Evolutionary conservation across 345 rosid species (phyloP), one percentile per base, ranked within the genome.

Genomic region (Gossypium thurberi): DNA sequence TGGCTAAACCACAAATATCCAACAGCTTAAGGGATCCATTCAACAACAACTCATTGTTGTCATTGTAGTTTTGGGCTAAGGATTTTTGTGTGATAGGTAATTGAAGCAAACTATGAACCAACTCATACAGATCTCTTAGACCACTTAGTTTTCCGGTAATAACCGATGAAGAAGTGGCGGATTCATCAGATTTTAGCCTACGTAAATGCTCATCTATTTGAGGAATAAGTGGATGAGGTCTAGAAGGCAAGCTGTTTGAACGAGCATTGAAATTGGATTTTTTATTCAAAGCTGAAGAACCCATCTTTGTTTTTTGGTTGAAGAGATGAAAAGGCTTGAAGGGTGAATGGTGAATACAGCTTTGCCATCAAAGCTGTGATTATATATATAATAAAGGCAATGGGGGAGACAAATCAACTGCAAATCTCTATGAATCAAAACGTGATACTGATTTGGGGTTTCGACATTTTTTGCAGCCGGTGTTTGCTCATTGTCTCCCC

Each of bases 241-340:
- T 5, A 59, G 63, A 59, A 25, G 63, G 63, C 17, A 59, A 59
- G 10, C 63, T 59, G 81, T 59, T 59, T 5, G 63, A 59, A 5
- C 63, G 63, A 59, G 63, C n/a, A 12, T 59, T 17, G 17, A 59
- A 59, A 6, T 28, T 59, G 63, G 63, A 56, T 28, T 14, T 26
- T 17, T 26, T 17, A 1, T 60, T 28, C 43, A 23, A 57, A 57
- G 61, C 33, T 57, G 61, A 23, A 57, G 52, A 48, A 48, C 6
- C 64, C 64, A 59, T 59, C 64, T 25, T 2, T 13, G 13, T 26
- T 25, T 14, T 10, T 33, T 33, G 40, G 14, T 4, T 53, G 2
- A 8, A 44, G 10, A 65, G 69, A 65, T 20, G n/a, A 44, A 6
- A 44, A 21, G 28, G 69, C 53, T 46, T 5, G 2, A 65, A 21